These are phyloP conservation scores for Ophiobolus disseminans DNA, from an alignment of 2,329 filamentous ascomycete species.

Conservation along the genomic window DNA sequence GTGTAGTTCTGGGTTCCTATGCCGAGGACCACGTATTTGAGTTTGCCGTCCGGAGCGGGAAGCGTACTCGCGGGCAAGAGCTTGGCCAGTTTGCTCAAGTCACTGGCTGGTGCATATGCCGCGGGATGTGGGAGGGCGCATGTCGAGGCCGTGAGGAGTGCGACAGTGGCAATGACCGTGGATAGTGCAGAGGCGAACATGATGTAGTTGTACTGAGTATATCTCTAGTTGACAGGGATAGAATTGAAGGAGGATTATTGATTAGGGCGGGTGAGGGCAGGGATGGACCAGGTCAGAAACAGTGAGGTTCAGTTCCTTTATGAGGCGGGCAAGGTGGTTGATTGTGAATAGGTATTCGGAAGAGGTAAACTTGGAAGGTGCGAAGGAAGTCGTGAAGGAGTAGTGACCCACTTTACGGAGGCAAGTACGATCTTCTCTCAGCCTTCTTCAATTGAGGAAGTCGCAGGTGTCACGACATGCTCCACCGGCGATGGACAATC, in stretches of 20 bases:
- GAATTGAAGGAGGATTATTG: neutral
- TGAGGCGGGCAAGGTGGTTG: no score
- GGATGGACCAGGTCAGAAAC: no score
- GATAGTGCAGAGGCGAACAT: slow-evolving; percentile 42
- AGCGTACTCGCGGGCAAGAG: slow-evolving; percentile 40
- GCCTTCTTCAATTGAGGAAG: slow-evolving; percentile 11
- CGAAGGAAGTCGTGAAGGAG: no score
- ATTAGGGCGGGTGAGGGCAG: neutral
- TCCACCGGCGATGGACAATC: slow-evolving; percentile 29
- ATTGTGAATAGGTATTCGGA: no score
- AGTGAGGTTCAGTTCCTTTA: no score
- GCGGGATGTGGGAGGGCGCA: slow-evolving; percentile 22
- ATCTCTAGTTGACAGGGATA: no score
- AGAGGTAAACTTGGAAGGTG: no score
- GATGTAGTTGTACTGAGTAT: slow-evolving; percentile 15
- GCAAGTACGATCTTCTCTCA: neutral
- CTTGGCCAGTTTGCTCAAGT: slow-evolving; percentile 33
- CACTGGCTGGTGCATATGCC: slow-evolving; percentile 22
- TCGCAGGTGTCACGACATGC: slow-evolving; percentile 24
- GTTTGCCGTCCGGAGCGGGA: slow-evolving; percentile 34
- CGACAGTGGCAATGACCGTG: slow-evolving; percentile 28
- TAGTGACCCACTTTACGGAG: no score
- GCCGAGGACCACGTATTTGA: slow-evolving; percentile 58
- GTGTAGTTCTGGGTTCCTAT: slow-evolving; percentile 63
- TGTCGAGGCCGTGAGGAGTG: slow-evolving; percentile 25